Evolutionary conservation across 768 basidiomycete genomes (phyloP), one percentile per base, ranked within the genome.

Genomic region (Cubamyces sp.): DNA sequence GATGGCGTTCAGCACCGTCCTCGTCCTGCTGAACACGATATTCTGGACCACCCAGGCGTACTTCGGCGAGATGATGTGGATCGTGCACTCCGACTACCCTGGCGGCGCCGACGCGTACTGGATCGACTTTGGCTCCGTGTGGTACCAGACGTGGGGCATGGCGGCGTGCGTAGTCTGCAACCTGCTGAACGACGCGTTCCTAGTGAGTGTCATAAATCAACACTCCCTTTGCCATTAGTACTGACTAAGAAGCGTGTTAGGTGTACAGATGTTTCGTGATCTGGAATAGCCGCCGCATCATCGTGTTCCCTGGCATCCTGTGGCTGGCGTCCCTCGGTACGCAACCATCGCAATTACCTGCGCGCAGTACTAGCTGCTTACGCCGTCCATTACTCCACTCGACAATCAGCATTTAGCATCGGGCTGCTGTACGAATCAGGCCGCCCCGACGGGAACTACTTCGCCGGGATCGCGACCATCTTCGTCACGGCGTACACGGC

Each of bases 401-500:
- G 8, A 11, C 21, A 21, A 26, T 21, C 37, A 66, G 65, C 41
- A 1, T 54, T 60, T 39, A 58, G 40, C 1, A 42, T 66, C 21
- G 57, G 55, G 21, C 46, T 56, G 39, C 54, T 66, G 6, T 62
- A 56, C 54, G 57, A 46, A 15, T 60, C 65, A 12, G 65, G 65
- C 11, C 37, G 48, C 15, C 65, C 65, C 2, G 14, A 59, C 49
- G 57, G 57, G 11, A 41, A 66, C 66, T 75, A 76, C 69, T 79
- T 78, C 66, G 66, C 64, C 25, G 77, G 76, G 8, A 71, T 71
- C 60, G 66, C 74, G 5, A 69, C 76, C 56, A 68, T 70, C 61
- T 76, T 78, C 54, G 77, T 74, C 26, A 65, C 69, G 9, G 74
- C 76, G 9, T 80, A 77, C 68, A 74, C 73, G 43, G 67, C 73